Conservation (phyloP, 2,329 filamentous ascomycete genomes). For the Venturia aucupariae region DNA sequence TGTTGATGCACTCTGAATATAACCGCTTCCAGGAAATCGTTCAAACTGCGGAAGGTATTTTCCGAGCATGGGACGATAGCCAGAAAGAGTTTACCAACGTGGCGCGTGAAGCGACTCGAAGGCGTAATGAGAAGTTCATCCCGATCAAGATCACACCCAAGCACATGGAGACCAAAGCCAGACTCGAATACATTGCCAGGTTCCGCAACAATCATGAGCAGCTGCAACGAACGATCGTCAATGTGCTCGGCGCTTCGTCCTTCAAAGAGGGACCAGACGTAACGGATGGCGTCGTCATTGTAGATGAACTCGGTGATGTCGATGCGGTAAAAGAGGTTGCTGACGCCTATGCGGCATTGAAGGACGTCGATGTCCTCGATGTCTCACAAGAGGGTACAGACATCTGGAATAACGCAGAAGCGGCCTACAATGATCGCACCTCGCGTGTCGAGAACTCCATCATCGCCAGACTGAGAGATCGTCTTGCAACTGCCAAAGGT, state of each 20-base stretch:
- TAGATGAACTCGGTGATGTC: conserved; percentile 93
- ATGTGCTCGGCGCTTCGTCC: conserved; percentile 70
- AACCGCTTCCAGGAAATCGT: conserved; percentile 82
- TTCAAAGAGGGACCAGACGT: conserved; percentile 34
- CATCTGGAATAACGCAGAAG: conserved; percentile 87
- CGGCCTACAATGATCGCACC: conserved; percentile 93
- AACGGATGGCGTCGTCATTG: conserved; percentile 47
- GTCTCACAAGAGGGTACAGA: conserved; percentile 84
- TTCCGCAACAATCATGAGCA: conserved; percentile 98
- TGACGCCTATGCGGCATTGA: conserved; percentile 86
- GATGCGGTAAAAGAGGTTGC: conserved; percentile 95
- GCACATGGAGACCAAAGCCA: conserved; percentile 80
- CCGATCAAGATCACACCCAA: conserved; percentile 90
- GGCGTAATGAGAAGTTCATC: conserved; percentile 95
- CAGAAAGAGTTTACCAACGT: conserved; percentile 98
- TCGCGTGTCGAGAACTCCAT: conserved; percentile 98
- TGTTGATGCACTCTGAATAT: conserved; percentile 87
- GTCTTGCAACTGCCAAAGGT: conserved; percentile 84
- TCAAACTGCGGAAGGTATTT: conserved; percentile 74
- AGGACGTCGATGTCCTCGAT: conserved; percentile 91
- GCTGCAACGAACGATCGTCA: conserved; percentile 89
- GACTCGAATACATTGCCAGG: conserved; percentile 85
- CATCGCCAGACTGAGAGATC: conserved; percentile 85
- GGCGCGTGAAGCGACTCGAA: conserved; percentile 85
- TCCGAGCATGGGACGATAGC: conserved; percentile 88